These are phyloP conservation scores for Scenedesmus sp. DNA, from an alignment of 163 green algal species.

Conservation along the genomic window DNA sequence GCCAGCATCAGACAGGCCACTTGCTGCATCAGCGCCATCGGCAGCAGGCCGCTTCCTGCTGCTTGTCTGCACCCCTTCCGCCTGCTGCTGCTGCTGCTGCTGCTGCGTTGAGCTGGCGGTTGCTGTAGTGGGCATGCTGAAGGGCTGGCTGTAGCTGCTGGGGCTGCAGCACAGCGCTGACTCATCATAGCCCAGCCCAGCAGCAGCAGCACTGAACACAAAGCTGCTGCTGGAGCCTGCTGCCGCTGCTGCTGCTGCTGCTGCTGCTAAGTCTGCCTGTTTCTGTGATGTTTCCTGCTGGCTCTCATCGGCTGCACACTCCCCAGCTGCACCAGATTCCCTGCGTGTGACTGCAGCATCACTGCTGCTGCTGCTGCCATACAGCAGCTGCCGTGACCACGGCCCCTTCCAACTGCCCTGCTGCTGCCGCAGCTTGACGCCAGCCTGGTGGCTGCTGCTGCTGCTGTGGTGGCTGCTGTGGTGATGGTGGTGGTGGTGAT, in stretches of 20 bases:
- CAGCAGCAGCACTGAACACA: neutral
- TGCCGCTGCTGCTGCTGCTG: neutral
- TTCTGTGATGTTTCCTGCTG: neutral
- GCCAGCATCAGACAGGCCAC: neutral
- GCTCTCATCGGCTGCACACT: neutral
- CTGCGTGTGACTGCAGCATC: no score
- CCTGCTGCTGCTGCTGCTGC: constrained; percentile 13
- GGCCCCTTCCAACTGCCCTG: constrained; percentile 21
- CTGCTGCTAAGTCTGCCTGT: neutral
- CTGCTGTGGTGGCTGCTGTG: neutral
- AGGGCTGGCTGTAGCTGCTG: neutral
- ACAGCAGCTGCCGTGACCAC: constrained; percentile 20
- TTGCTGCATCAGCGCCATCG: neutral
- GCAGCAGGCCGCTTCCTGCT: constrained; percentile 28
- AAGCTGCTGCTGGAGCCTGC: constrained; percentile 2
- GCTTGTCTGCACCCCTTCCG: neutral
- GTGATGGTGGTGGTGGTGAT: neutral
- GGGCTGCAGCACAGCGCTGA: neutral
- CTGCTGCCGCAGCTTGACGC: neutral
- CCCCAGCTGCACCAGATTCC: neutral
- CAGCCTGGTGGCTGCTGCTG: constrained; percentile 17
- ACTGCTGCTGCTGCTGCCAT: constrained; percentile 1
- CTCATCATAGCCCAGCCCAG: neutral
- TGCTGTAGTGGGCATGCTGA: neutral
- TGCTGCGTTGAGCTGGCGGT: neutral